Evolutionary conservation across 495 filamentous ascomycete genomes (phyloP).

Genomic region (Ascodesmis nigricans): DNA sequence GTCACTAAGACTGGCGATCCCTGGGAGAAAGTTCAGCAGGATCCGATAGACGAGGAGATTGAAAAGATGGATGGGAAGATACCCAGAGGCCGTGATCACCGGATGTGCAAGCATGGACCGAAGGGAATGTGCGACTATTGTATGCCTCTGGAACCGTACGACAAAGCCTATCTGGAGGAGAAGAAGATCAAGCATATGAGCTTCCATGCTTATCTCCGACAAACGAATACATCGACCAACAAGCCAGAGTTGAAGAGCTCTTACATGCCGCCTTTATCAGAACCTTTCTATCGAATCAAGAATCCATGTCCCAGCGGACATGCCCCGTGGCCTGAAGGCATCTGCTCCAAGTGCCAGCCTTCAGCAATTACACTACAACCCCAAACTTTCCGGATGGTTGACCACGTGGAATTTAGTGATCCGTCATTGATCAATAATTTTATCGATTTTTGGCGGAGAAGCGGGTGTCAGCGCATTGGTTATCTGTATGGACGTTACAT

Average conservation of each 20-base stretch:
- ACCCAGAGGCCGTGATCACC: constrained; percentile 43
- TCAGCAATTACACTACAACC: constrained; percentile 90
- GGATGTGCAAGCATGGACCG: constrained; percentile 85
- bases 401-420: constrained; percentile 88
- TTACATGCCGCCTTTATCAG: constrained; percentile 85
- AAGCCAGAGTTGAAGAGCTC: constrained; percentile 77
- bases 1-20: constrained; percentile 51
- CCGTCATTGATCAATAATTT: constrained; percentile 63
- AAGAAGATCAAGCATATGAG: constrained; percentile 98
- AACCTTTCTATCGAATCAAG: constrained; percentile 81
- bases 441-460: constrained; percentile 75
- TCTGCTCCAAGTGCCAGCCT: constrained; percentile 96
- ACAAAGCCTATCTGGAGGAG: constrained; percentile 62
- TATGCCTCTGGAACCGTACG: constrained; percentile 92
- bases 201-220: constrained; percentile 83
- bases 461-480: constrained; percentile 56
- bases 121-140: constrained; percentile 99
- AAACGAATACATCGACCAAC: constrained; percentile 88
- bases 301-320: constrained; percentile 83
- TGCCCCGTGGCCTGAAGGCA: constrained; percentile 84
- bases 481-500: constrained; percentile 81
- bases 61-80: constrained; percentile 92
- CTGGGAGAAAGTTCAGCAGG: constrained; percentile 81
- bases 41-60: constrained; percentile 58
- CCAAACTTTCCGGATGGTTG: constrained; percentile 91